Evolutionary conservation across 2,329 filamentous ascomycete genomes (phyloP).

Genomic region (Ophiocordyceps camponoti-saundersi): DNA sequence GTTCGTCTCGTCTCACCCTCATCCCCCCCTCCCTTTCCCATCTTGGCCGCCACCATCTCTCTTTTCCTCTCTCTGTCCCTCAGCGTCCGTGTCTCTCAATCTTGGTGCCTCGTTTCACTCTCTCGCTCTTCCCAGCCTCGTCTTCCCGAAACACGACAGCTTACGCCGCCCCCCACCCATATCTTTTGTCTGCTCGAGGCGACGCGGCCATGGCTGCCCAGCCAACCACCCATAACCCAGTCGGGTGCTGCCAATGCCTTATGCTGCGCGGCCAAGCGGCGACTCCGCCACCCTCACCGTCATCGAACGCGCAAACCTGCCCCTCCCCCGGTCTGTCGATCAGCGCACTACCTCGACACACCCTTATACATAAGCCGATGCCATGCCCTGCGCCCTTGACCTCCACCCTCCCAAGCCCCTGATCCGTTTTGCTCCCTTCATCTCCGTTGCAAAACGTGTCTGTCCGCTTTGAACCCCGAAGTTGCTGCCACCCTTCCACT

Average conservation of each 20-base stretch:
- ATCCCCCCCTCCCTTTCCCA: not conserved
- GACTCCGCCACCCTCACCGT: not conserved
- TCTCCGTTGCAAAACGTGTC: not conserved
- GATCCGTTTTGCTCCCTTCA: not conserved
- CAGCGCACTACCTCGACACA: not conserved
- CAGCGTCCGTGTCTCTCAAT: not conserved
- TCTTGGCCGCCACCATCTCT: not conserved
- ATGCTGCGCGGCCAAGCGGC: not conserved
- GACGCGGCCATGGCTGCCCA: not conserved
- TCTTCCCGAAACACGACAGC: not conserved
- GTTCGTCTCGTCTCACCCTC: not conserved
- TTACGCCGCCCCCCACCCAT: not conserved
- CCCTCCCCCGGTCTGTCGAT: not conserved
- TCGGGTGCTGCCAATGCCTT: not conserved
- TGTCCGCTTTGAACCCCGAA: not conserved
- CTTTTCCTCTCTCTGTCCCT: not conserved
- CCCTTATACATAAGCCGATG: not conserved
- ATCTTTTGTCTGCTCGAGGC: too few species aligned
- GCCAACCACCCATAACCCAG: not conserved
- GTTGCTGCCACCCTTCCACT: not conserved
- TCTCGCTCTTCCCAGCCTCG: not conserved
- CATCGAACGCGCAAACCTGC: not conserved
- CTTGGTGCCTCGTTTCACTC: not conserved
- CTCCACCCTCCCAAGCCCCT: not conserved
- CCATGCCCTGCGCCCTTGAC: not conserved